A percentile compares a stretch with the other conserved stretches of the same genome.
These are phyloP conservation scores for Leishmania lainsoni DNA, from an alignment of 208 protist genomes.

Conservation along the genomic window DNA sequence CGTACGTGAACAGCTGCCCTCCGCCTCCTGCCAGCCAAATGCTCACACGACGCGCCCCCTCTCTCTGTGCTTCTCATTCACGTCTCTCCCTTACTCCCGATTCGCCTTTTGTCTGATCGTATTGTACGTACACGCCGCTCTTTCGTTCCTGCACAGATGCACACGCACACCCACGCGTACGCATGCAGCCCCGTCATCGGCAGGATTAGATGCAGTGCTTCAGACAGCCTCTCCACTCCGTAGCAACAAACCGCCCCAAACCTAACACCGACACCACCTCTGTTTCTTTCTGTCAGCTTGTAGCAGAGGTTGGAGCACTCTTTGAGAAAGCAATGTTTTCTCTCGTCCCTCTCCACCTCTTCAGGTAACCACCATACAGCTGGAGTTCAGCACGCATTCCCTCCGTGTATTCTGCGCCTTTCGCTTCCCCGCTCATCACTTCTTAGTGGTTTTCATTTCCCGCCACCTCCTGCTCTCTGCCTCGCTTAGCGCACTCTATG, in stretches of 20 bases:
- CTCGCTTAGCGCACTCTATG: too few relatives aligned
- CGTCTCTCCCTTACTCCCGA: background rate
- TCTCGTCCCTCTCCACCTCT: background rate
- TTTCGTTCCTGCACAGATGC: background rate
- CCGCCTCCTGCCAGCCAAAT: background rate
- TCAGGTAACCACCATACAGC: background rate
- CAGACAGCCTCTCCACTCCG: too few relatives aligned
- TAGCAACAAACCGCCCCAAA: background rate
- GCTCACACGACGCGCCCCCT: background rate
- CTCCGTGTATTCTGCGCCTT: background rate
- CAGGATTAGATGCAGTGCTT: background rate
- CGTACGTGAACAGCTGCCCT: background rate
- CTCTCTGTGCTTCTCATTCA: background rate
- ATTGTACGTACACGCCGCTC: background rate
- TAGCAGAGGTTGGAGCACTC: background rate
- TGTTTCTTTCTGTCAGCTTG: background rate
- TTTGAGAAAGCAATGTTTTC: background rate
- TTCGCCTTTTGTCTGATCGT: background rate
- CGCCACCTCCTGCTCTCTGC: too few relatives aligned
- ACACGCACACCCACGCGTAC: too few relatives aligned
- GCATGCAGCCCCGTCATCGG: background rate
- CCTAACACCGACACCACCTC: background rate
- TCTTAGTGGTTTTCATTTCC: background rate
- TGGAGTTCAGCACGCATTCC: background rate
- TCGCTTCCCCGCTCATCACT: slow-evolving; percentile 1